Percentiles rank a stretch among this genome's conserved stretches.
Evolutionary conservation across 805 yeast species (phyloP).

Genomic region (Candida mattraensis): DNA sequence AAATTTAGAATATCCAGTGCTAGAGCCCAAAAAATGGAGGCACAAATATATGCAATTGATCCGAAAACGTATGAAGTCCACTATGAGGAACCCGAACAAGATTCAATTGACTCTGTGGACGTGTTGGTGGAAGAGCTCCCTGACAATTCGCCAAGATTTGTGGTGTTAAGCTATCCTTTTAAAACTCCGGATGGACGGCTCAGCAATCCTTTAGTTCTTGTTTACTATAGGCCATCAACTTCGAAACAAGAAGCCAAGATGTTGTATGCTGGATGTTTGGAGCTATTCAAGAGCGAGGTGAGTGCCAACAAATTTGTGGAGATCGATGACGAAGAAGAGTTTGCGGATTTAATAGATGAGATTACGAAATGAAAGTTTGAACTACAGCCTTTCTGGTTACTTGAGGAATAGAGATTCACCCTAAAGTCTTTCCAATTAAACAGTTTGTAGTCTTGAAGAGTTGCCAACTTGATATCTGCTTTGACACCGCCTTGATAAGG

Average conservation of each 20-base stretch:
- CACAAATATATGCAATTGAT: conserved; percentile 61
- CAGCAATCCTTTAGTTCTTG: conserved; percentile 68
- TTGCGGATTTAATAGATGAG: conserved; percentile 52
- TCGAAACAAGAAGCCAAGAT: conserved; percentile 79
- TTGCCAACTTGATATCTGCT: no score
- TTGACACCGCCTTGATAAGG: no score
- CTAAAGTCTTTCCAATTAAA: no score
- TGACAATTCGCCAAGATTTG: conserved; percentile 74
- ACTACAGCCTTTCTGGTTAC: no score
- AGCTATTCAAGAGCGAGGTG: conserved; percentile 73
- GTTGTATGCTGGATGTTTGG: conserved; percentile 91
- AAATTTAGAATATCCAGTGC: conserved; percentile 76
- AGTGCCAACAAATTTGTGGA: conserved; percentile 68
- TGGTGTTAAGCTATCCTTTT: conserved; percentile 75
- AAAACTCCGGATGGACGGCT: conserved; percentile 69
- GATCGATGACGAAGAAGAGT: conserved; percentile 67
- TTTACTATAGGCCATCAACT: conserved; percentile 90
- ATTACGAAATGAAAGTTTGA: conserved; percentile 22
- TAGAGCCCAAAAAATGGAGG: conserved; percentile 59
- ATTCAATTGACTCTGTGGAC: conserved; percentile 50
- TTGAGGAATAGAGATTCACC: no score
- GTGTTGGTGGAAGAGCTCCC: conserved; percentile 77
- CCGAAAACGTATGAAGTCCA: conserved; percentile 51
- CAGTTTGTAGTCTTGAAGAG: conserved; percentile 1
- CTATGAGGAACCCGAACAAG: conserved; percentile 40